Conservation (phyloP, 2,329 filamentous ascomycete genomes). For the Aspergillus jensenii region DNA sequence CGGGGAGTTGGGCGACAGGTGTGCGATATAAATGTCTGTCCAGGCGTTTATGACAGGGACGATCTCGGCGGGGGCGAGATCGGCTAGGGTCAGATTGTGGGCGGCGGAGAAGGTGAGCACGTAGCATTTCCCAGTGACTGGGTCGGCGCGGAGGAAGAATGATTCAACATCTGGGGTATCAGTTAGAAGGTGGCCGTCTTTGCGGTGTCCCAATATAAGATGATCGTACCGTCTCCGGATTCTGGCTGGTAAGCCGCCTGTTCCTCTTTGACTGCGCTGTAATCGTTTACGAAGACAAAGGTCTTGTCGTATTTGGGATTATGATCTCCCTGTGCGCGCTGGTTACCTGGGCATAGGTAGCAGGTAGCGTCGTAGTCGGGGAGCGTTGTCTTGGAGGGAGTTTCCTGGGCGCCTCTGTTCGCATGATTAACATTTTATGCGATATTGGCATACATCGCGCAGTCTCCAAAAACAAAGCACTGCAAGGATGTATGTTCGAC, state of each 20-base stretch:
- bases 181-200: neutral
- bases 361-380: constrained; percentile 88
- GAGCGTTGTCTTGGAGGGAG: constrained; percentile 64
- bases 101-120: constrained; percentile 91
- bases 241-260: constrained; percentile 73
- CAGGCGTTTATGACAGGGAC: constrained; percentile 83
- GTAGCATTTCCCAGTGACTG: constrained; percentile 93
- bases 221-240: constrained; percentile 48
- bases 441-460: neutral
- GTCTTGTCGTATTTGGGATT: constrained; percentile 87
- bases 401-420: constrained; percentile 73
- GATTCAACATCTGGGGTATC: constrained; percentile 64
- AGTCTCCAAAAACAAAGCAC: neutral
- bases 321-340: constrained; percentile 77
- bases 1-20: constrained; percentile 71
- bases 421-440: neutral
- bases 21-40: constrained; percentile 83
- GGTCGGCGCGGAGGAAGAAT: constrained; percentile 75
- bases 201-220: neutral
- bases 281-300: constrained; percentile 96
- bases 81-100: constrained; percentile 89
- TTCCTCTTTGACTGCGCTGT: constrained; percentile 91
- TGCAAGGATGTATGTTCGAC: neutral
- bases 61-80: constrained; percentile 76
- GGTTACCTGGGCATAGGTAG: constrained; percentile 91